Evolutionary conservation across 2,329 filamentous ascomycete species (phyloP).

Genomic region (Sporothrix brasiliensis): DNA sequence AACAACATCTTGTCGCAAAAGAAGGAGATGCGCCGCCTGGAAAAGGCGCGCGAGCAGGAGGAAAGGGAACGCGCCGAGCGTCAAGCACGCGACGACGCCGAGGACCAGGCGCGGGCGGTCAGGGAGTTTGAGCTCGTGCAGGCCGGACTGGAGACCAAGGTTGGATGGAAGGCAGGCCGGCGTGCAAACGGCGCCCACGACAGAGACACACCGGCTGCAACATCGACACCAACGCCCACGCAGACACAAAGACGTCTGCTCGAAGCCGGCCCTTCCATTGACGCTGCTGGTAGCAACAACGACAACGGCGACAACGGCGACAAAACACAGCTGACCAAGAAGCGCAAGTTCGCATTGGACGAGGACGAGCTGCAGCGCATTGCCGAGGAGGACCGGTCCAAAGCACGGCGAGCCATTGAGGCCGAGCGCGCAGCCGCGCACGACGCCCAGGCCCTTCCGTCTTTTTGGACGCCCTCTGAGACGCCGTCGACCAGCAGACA

Average conservation of each 20-base stretch:
- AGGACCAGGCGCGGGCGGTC: slow-evolving; percentile 70
- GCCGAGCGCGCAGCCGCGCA: slow-evolving; percentile 69
- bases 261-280: neutral
- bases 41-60: slow-evolving; percentile 65
- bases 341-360: slow-evolving; percentile 81
- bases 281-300: neutral
- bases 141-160: slow-evolving; percentile 60
- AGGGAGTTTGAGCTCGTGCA: slow-evolving; percentile 84
- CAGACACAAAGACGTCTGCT: slow-evolving; percentile 38
- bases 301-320: slow-evolving; percentile 42
- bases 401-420: slow-evolving; percentile 70
- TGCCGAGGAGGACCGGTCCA: slow-evolving; percentile 68
- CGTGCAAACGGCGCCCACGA: slow-evolving; percentile 37
- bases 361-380: slow-evolving; percentile 74
- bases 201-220: neutral
- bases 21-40: slow-evolving; percentile 83
- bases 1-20: slow-evolving; percentile 88
- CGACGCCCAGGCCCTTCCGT: slow-evolving; percentile 68
- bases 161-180: neutral
- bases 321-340: slow-evolving; percentile 45
- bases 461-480: slow-evolving; percentile 90
- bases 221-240: slow-evolving; percentile 43
- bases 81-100: slow-evolving; percentile 63
- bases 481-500: slow-evolving; percentile 59
- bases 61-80: slow-evolving; percentile 65